Evolutionary conservation across 2,329 filamentous ascomycete species (phyloP).

Genomic region (Talaromyces sp.): DNA sequence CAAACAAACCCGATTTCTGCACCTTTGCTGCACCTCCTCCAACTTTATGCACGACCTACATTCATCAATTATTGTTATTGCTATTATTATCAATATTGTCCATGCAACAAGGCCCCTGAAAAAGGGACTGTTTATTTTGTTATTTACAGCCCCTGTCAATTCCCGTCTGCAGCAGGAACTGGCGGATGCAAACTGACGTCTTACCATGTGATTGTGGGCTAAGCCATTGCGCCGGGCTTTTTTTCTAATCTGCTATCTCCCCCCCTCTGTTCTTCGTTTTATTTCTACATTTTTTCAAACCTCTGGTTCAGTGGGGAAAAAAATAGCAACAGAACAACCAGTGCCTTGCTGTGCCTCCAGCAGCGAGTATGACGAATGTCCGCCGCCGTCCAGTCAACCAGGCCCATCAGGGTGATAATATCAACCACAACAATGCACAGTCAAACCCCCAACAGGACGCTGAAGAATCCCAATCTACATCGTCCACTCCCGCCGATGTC

Average conservation of each 20-base stretch:
- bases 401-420: slow-evolving; percentile 16
- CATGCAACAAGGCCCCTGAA: background rate
- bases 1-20: background rate
- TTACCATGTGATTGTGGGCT: slow-evolving; percentile 7
- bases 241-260: background rate
- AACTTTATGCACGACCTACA: background rate
- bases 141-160: background rate
- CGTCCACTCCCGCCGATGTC: background rate
- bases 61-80: background rate
- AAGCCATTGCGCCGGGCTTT: background rate
- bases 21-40: background rate
- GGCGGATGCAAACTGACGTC: background rate
- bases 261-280: background rate
- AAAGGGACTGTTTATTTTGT: background rate
- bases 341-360: background rate
- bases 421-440: slow-evolving; percentile 1
- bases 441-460: slow-evolving; percentile 7
- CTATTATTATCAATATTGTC: background rate
- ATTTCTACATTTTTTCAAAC: background rate
- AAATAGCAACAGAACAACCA: background rate
- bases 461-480: background rate
- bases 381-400: slow-evolving; percentile 39
- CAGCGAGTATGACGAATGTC: slow-evolving; percentile 30
- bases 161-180: background rate
- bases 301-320: background rate